Conservation (phyloP, 768 basidiomycete genomes). For the Boletales sp. region DNA sequence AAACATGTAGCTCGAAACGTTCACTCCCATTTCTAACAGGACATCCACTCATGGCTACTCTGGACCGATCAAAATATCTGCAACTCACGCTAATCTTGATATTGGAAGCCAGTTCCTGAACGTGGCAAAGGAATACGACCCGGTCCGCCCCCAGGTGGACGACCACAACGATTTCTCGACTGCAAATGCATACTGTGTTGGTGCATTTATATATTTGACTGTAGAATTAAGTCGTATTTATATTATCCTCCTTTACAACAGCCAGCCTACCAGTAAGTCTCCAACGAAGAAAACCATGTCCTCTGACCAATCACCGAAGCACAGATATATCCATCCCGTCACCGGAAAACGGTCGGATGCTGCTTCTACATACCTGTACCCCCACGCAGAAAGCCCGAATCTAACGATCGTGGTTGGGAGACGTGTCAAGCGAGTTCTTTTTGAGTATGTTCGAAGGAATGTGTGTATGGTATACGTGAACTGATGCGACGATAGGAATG, state of each 20-base stretch:
- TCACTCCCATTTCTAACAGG: slow-evolving; percentile 22
- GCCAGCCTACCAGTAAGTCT: slow-evolving; percentile 16
- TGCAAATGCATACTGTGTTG: slow-evolving; percentile 21
- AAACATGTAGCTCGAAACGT: slow-evolving; percentile 25
- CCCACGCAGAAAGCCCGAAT: slow-evolving; percentile 29
- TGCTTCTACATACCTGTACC: slow-evolving; percentile 26
- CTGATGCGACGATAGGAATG: slow-evolving; percentile 18
- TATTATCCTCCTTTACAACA: neutral
- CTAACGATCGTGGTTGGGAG: slow-evolving; percentile 30
- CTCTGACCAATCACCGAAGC: neutral
- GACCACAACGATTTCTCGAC: slow-evolving; percentile 46
- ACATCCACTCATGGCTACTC: slow-evolving; percentile 33
- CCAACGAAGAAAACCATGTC: neutral
- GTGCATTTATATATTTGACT: slow-evolving; percentile 2
- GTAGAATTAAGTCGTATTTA: neutral
- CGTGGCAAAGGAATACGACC: slow-evolving; percentile 45
- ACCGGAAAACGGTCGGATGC: slow-evolving; percentile 33
- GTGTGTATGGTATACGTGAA: neutral
- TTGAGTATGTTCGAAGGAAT: slow-evolving; percentile 28
- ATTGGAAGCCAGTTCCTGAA: slow-evolving; percentile 44
- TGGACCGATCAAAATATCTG: slow-evolving; percentile 28
- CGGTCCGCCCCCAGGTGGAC: slow-evolving; percentile 37
- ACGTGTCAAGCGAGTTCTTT: slow-evolving; percentile 33
- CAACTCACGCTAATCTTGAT: slow-evolving; percentile 2
- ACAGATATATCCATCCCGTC: slow-evolving; percentile 49